These are phyloP conservation scores for Volutella citrinella DNA, from an alignment of 2,329 filamentous ascomycete genomes.

Conservation along the genomic window DNA sequence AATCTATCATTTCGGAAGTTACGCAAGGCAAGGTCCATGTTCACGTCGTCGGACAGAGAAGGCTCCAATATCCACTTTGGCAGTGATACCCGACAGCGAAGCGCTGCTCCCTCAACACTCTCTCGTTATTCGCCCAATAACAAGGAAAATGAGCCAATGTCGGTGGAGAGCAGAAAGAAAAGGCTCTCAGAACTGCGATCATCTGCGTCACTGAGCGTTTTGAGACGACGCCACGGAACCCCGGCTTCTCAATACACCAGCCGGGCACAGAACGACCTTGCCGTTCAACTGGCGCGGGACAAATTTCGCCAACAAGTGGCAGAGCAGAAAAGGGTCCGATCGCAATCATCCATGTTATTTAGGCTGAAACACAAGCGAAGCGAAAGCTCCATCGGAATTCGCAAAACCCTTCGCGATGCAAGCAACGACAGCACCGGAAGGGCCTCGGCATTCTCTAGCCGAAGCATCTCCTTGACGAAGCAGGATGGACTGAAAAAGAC, in stretches of 20 bases:
- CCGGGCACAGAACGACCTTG: constrained; percentile 29
- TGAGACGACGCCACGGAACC: constrained; percentile 32
- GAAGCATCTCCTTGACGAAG: constrained; percentile 22
- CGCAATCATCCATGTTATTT: constrained; percentile 44
- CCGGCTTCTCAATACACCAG: constrained; percentile 14
- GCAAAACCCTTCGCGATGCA: constrained; percentile 48
- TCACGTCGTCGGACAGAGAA: constrained; percentile 30
- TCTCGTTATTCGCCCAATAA: constrained; percentile 7
- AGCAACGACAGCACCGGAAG: constrained; percentile 38
- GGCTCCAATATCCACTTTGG: constrained; percentile 13
- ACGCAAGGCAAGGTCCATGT: constrained; percentile 56
- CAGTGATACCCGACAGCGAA: constrained; percentile 6
- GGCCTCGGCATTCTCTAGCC: constrained; percentile 28
- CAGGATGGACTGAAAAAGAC: constrained; percentile 42
- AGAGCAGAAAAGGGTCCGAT: constrained; percentile 33
- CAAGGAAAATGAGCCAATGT: constrained; percentile 28
- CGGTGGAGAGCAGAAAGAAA: no score
- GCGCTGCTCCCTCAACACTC: constrained; percentile 10
- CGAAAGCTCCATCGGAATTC: constrained; percentile 36
- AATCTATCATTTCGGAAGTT: constrained; percentile 48
- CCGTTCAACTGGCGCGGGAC: constrained; percentile 35
- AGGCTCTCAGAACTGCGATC: constrained; percentile 27
- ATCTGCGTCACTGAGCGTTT: constrained; percentile 56
- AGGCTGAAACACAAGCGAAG: constrained; percentile 33
- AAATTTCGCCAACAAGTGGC: constrained; percentile 33